phyloP scores from a whole-genome alignment of 306 rosid genomes.

The Potentilla sterilis region DNA sequence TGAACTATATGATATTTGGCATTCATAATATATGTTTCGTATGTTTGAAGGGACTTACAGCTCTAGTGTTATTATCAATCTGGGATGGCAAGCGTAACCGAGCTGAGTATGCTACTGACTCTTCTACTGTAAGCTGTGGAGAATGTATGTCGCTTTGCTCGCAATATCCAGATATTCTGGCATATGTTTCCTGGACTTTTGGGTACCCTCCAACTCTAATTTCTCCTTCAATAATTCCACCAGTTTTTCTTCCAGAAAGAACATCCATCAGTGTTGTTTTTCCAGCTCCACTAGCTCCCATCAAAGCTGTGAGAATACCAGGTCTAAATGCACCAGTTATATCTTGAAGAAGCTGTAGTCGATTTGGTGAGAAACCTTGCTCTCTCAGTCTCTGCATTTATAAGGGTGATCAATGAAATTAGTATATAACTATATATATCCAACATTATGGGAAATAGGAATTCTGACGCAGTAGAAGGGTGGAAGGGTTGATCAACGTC shows the following conservation, averaged over 20 bases:
- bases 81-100: slow-evolving; percentile 56
- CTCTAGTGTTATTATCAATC: slow-evolving; percentile 26
- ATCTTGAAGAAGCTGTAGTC: slow-evolving; percentile 35
- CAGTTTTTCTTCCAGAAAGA: slow-evolving; percentile 59
- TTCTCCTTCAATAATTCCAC: slow-evolving; percentile 51
- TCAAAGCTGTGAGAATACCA: slow-evolving; percentile 55
- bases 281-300: slow-evolving; percentile 68
- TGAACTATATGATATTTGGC: background rate
- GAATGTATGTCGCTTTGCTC: slow-evolving; percentile 65
- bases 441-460: background rate
- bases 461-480: too few relatives aligned
- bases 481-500: too few relatives aligned
- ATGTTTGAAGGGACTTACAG: slow-evolving; percentile 12
- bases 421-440: background rate
- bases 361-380: slow-evolving; percentile 17
- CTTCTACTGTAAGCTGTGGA: slow-evolving; percentile 47
- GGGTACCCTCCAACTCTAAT: slow-evolving; percentile 51
- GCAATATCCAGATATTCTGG: slow-evolving; percentile 55
- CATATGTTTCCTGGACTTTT: slow-evolving; percentile 52
- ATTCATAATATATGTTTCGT: background rate
- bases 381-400: slow-evolving; percentile 27
- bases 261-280: slow-evolving; percentile 71
- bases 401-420: background rate
- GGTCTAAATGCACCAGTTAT: slow-evolving; percentile 49
- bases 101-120: slow-evolving; percentile 55